phyloP scores from a whole-genome alignment of 306 rosid species.

The Chamaecrista fasciculata region DNA sequence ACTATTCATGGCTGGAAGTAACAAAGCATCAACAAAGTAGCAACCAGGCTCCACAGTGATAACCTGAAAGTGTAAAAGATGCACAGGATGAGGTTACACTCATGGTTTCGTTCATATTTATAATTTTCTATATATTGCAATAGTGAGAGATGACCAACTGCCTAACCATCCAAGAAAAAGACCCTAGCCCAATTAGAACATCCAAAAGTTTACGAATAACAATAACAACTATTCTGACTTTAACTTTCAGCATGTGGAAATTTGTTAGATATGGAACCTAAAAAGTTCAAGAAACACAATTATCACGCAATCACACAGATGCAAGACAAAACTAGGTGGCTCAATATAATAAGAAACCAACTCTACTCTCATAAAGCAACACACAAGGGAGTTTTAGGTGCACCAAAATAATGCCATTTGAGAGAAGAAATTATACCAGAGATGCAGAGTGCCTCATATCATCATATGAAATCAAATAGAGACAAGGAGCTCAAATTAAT shows the following conservation, averaged over 20 bases:
- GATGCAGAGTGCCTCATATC: background rate
- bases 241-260: slow-evolving; percentile 1
- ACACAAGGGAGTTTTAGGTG: slow-evolving; percentile 7
- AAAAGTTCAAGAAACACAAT: background rate
- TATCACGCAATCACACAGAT: slow-evolving; percentile 1
- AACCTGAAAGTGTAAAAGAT: slow-evolving; percentile 52
- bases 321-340: slow-evolving; percentile 11
- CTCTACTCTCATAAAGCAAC: background rate
- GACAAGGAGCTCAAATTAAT: background rate
- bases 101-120: slow-evolving; percentile 17
- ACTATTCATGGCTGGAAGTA: slow-evolving; percentile 63
- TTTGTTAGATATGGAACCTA: background rate
- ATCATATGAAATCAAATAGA: background rate
- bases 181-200: slow-evolving; percentile 16
- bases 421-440: background rate
- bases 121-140: slow-evolving; percentile 13
- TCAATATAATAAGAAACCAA: slow-evolving; percentile 21
- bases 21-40: slow-evolving; percentile 85
- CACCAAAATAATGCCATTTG: background rate
- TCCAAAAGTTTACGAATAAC: slow-evolving; percentile 8
- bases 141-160: background rate
- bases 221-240: slow-evolving; percentile 11
- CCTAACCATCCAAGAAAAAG: background rate
- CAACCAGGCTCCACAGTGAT: slow-evolving; percentile 96
- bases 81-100: slow-evolving; percentile 6